Evolutionary conservation across 2,329 filamentous ascomycete genomes (phyloP), one percentile per base, ranked within the genome.

Genomic region (Drechslerella coelobrocha): DNA sequence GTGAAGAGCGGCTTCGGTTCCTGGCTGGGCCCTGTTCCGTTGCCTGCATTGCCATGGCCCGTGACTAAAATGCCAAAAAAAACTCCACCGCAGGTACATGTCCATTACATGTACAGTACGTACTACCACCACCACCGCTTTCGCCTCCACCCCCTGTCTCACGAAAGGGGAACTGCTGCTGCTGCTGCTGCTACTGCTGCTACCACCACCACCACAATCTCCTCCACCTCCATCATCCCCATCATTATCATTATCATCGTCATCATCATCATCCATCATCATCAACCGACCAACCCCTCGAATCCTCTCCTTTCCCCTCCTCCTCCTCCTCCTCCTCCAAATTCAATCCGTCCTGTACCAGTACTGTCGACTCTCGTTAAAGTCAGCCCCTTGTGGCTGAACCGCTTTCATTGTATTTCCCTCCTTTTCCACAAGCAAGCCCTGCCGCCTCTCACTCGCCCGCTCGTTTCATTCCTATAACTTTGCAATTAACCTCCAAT

Each of bases 101-200:
- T n/a, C n/a, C n/a, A n/a, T n/a, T n/a, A n/a, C n/a, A n/a, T n/a
- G n/a, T n/a, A n/a, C n/a, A n/a, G n/a, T 56, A 31, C 53, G 52
- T 55, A 55, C 29, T 10, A 27, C 31, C 37, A 34, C 14, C 27
- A 3, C 31, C n/a, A n/a, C n/a, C n/a, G n/a, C n/a, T n/a, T n/a
- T n/a, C n/a, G n/a, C n/a, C n/a, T n/a, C n/a, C n/a, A 29, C 17
- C 65, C 65, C 65, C 65, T 69, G 65, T 69, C 65, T 69, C 65
- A 62, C 59, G 65, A 69, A 69, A 62, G 65, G 65, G 65, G 57
- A 61, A 68, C 48, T n/a, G n/a, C n/a, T n/a, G n/a, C n/a, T n/a
- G n/a, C n/a, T n/a, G n/a, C n/a, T n/a, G n/a, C n/a, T n/a, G n/a
- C n/a, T n/a, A n/a, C n/a, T n/a, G 19, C 34, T 39, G 29, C 45